Evolutionary conservation across 2,329 filamentous ascomycete genomes (phyloP).

Genomic region (Scedosporium apiospermum): DNA sequence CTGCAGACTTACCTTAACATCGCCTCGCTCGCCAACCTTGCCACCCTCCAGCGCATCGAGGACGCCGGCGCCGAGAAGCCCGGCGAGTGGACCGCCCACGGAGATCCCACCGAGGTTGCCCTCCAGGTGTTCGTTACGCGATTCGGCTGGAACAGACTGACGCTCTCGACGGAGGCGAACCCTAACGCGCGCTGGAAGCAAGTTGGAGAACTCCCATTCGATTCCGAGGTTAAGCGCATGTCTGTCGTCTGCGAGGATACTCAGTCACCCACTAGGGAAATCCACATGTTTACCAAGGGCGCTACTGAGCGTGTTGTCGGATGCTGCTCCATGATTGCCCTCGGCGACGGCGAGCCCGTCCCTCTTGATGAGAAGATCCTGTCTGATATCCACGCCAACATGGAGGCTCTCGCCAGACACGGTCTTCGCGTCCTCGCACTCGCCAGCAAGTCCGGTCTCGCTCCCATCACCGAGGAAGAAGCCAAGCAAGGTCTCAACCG

Average conservation of each 20-base stretch:
- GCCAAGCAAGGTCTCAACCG: slow-evolving; percentile 32
- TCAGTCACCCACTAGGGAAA: slow-evolving; percentile 15
- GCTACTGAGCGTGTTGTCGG: slow-evolving; percentile 60
- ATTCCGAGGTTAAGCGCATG: slow-evolving; percentile 66
- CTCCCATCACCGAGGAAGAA: slow-evolving; percentile 25
- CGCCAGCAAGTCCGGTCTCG: slow-evolving; percentile 36
- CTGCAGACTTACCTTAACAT: slow-evolving; percentile 44
- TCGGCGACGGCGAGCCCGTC: slow-evolving; percentile 21
- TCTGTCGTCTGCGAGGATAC: slow-evolving; percentile 51
- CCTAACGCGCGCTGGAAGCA: slow-evolving; percentile 38
- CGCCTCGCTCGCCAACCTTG: slow-evolving; percentile 47
- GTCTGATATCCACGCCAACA: slow-evolving; percentile 50
- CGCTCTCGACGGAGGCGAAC: slow-evolving; percentile 37
- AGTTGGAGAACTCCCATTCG: slow-evolving; percentile 59
- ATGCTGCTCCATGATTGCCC: slow-evolving; percentile 39
- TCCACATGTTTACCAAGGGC: slow-evolving; percentile 44
- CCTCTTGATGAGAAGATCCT: slow-evolving; percentile 40
- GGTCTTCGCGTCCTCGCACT: slow-evolving; percentile 60
- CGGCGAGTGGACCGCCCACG: slow-evolving; percentile 47
- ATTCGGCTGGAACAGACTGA: slow-evolving; percentile 50
- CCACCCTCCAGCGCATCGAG: slow-evolving; percentile 38
- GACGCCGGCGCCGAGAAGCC: slow-evolving; percentile 23
- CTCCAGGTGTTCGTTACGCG: slow-evolving; percentile 63
- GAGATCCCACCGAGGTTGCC: slow-evolving; percentile 62
- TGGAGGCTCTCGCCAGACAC: slow-evolving; percentile 53